phyloP scores from a whole-genome alignment of 805 yeast genomes.

The Lachancea cidri region DNA sequence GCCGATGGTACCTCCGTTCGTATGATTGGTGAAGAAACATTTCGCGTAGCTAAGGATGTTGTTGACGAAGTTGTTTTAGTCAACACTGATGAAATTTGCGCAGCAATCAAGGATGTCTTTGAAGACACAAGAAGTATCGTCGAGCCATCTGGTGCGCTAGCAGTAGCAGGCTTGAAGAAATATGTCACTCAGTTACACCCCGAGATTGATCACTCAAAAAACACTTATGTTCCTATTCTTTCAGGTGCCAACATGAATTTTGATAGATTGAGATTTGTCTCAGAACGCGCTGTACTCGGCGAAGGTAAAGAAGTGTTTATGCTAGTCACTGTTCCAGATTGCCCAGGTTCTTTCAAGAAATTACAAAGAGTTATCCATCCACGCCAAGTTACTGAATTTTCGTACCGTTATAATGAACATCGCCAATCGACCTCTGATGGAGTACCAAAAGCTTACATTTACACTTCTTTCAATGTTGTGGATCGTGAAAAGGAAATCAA shows the following conservation, averaged over 20 bases:
- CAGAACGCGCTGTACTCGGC: conserved; percentile 97
- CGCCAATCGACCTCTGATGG: conserved; percentile 34
- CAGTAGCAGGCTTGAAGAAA: conserved; percentile 91
- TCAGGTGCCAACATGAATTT: conserved; percentile 99
- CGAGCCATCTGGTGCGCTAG: conserved; percentile 96
- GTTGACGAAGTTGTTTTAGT: conserved; percentile 90
- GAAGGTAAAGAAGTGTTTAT: conserved; percentile 95
- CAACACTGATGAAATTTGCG: conserved; percentile 89
- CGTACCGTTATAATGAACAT: conserved; percentile 65
- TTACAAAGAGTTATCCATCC: conserved; percentile 79
- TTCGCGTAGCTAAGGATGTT: conserved; percentile 65
- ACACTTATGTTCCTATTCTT: conserved; percentile 76
- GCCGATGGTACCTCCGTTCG: conserved; percentile 99
- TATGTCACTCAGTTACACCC: conserved; percentile 60
- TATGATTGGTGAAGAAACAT: conserved; percentile 84
- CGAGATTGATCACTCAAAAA: conserved; percentile 61
- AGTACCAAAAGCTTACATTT: conserved; percentile 62
- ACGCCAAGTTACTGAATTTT: conserved; percentile 88
- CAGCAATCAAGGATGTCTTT: conserved; percentile 94
- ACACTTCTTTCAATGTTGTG: conserved; percentile 79
- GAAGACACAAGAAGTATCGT: conserved; percentile 91
- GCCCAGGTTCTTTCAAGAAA: conserved; percentile 81
- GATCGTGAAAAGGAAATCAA: conserved; percentile 70
- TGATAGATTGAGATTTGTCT: conserved; percentile 89
- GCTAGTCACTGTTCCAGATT: conserved; percentile 85